phyloP scores from a whole-genome alignment of 805 yeast genomes.

The Jamesozyma jinghongensis region DNA sequence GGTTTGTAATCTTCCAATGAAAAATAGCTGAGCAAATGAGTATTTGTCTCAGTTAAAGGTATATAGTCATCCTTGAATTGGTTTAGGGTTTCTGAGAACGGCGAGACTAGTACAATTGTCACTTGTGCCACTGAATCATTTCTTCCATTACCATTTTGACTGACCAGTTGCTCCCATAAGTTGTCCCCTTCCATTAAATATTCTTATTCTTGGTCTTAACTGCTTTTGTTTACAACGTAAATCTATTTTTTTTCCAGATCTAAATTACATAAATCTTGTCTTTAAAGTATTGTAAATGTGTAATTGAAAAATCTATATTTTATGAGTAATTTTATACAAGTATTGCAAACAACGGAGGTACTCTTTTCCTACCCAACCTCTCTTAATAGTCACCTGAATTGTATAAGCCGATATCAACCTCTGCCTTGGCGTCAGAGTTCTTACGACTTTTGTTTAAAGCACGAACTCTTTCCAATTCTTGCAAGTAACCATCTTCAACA shows the following conservation, averaged over 20 bases:
- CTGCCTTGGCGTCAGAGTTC: slow-evolving; percentile 67
- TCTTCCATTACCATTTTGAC: neutral
- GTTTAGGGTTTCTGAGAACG: neutral
- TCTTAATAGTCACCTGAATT: slow-evolving; percentile 44
- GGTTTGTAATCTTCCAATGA: too few species aligned
- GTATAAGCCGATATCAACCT: slow-evolving; percentile 55
- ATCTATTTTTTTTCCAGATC: too few species aligned
- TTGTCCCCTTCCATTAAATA: neutral
- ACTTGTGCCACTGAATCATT: neutral
- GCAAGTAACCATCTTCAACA: slow-evolving; percentile 70
- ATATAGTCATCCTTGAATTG: neutral
- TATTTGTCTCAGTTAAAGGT: neutral
- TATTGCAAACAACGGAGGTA: neutral
- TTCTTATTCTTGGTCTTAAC: too few species aligned
- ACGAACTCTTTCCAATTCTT: slow-evolving; percentile 71
- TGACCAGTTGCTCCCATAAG: neutral
- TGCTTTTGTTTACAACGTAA: too few species aligned
- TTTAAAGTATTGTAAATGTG: neutral
- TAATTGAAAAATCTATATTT: neutral
- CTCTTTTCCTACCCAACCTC: neutral
- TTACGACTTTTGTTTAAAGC: slow-evolving; percentile 58
- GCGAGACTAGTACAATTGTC: neutral
- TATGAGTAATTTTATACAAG: neutral
- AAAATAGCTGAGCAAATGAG: too few species aligned
- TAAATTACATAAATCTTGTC: too few species aligned